These are phyloP conservation scores for Trichoderma virens DNA, from an alignment of 495 filamentous ascomycete genomes.

Conservation along the genomic window DNA sequence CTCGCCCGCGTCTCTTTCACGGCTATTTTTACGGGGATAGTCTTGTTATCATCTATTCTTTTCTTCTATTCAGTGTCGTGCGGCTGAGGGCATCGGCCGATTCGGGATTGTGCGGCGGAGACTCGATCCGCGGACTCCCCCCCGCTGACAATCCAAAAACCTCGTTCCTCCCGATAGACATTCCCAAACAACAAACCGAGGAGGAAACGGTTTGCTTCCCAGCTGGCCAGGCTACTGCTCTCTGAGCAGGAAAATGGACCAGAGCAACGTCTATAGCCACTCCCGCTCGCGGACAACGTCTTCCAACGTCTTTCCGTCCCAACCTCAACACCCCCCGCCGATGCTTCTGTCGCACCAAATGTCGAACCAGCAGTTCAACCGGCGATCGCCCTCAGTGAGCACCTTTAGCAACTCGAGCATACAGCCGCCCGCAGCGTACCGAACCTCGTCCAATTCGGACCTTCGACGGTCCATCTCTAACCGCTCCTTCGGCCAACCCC, in stretches of 20 bases:
- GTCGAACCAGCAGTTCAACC: slow-evolving; percentile 30
- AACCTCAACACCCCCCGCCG: neutral
- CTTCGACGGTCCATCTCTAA: slow-evolving; percentile 69
- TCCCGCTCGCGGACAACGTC: slow-evolving; percentile 55
- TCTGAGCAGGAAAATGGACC: slow-evolving; percentile 27
- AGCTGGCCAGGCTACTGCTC: slow-evolving; percentile 15
- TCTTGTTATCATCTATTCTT: neutral
- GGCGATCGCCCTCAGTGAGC: slow-evolving; percentile 63
- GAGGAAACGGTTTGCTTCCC: neutral
- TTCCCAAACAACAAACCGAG: slow-evolving; percentile 1
- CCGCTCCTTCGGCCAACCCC: slow-evolving; percentile 53
- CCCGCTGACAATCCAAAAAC: slow-evolving; percentile 16
- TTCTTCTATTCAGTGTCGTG: neutral
- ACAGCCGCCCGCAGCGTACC: slow-evolving; percentile 37
- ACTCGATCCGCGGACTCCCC: neutral
- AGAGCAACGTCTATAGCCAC: slow-evolving; percentile 36
- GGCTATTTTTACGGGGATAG: neutral
- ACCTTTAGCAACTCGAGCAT: slow-evolving; percentile 65
- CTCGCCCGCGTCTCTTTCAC: neutral
- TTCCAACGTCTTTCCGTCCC: slow-evolving; percentile 47
- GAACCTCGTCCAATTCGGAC: slow-evolving; percentile 46
- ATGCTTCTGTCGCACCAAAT: neutral
- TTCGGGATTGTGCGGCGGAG: neutral
- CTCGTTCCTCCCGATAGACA: slow-evolving; percentile 25
- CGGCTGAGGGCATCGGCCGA: neutral